Base-by-base conservation (phyloP, 2,329 filamentous ascomycete genomes). In the Xylaria hypoxylon region DNA sequence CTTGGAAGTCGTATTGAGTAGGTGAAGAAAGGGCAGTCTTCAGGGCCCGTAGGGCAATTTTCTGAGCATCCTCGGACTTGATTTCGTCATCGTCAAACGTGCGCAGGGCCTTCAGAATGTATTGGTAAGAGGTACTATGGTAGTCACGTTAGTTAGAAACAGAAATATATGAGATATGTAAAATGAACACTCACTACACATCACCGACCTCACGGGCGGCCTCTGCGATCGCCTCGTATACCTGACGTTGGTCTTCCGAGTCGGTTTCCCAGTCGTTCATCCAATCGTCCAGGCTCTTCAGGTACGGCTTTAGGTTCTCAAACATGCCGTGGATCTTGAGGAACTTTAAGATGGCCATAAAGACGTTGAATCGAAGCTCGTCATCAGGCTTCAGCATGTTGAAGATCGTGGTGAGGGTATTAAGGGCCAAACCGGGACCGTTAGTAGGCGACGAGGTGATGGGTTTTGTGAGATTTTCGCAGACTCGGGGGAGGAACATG, bases 321-420 rank as follows among this genome's bases (percentile, higher is more conserved):
- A 93, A 99, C 80, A 93, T 88, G 76, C 87, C 85, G 74, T 91
- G 86, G 64, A 84, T 80, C 78, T 91, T 91, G 79, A 97, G 89
- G 74, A 97, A 92, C 74, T 90, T 90, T 70, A 98, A 83, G 74
- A 97, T 94, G 76, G 94, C 89, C 79, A 96, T 86, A 77, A 99
- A 92, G 67, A 99, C 93, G 78, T 97, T 92, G 82, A 91, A 97
- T 68, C 96, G 90, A 77, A 92, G 87, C 62, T 93, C 90, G 77
- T 94, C 91, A 76, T 90, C 85, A 68, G 90, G 83, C 73, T 90
- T 83, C 73, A 98, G 87, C 72, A 96, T 91, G 87, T 99, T 99
- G 90, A 98, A 99, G 77, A 99, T 89, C 75, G 94, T 97, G 77
- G 93, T 94, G 73, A 99, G 88, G 74, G 96, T 92, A 72, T 93